These are phyloP conservation scores for Linnemannia elongata DNA, from an alignment of 192 early-diverging fungal species.

Conservation along the genomic window DNA sequence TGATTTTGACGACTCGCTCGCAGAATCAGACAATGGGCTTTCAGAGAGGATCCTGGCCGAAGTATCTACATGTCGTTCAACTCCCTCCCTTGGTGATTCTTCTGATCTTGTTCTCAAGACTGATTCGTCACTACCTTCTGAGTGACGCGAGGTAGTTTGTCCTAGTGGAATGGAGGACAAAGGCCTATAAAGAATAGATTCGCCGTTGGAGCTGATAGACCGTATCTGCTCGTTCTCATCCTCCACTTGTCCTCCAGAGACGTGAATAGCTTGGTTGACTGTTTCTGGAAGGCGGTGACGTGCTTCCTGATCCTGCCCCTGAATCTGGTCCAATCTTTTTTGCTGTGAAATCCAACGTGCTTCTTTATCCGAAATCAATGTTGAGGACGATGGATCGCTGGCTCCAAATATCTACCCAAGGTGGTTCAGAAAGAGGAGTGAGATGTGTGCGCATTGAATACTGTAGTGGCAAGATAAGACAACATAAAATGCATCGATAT, in stretches of 20 bases:
- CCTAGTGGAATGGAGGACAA: not conserved
- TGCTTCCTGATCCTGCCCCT: not conserved
- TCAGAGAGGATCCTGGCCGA: not conserved
- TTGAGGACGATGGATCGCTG: slow-evolving; percentile 34
- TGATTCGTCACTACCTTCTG: slow-evolving; percentile 11
- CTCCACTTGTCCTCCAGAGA: not conserved
- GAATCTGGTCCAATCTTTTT: slow-evolving; percentile 20
- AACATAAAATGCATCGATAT: not conserved
- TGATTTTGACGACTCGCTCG: not conserved
- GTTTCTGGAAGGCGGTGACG: not conserved
- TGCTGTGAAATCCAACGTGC: slow-evolving; percentile 36
- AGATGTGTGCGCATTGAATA: not conserved
- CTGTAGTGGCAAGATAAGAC: not conserved
- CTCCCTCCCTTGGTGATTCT: not conserved
- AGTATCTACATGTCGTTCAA: not conserved
- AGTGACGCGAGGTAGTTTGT: not conserved
- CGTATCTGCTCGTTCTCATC: slow-evolving; percentile 6
- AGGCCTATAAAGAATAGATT: slow-evolving; percentile 7
- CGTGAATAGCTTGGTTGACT: not conserved
- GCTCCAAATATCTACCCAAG: slow-evolving; percentile 36
- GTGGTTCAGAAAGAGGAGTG: not conserved
- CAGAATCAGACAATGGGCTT: not conserved
- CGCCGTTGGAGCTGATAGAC: slow-evolving; percentile 1
- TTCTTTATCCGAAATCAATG: slow-evolving; percentile 40
- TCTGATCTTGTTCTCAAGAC: not conserved